Evolutionary conservation across 2,329 filamentous ascomycete species (phyloP).

Genomic region (Beauveria rudraprayagi): DNA sequence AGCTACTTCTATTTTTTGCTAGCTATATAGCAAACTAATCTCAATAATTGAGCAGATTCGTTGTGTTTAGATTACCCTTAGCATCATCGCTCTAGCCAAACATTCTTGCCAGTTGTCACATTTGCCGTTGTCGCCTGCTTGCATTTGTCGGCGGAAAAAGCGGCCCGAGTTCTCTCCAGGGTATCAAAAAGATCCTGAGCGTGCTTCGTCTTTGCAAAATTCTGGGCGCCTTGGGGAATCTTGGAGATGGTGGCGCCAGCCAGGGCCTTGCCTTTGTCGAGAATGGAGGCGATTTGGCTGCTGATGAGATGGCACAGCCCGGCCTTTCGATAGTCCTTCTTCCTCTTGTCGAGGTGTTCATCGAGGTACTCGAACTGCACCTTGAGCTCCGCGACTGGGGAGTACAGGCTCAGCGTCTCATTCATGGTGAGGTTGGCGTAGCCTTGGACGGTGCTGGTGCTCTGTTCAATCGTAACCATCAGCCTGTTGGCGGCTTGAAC

Average conservation of each 20-base stretch:
- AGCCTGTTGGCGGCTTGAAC: conserved; percentile 12
- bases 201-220: neutral
- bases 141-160: conserved; percentile 1
- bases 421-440: conserved; percentile 15
- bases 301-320: neutral
- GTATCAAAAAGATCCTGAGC: neutral
- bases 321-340: neutral
- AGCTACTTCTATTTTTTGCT: neutral
- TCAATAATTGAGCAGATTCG: neutral
- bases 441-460: conserved; percentile 12
- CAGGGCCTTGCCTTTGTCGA: neutral
- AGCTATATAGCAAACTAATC: neutral
- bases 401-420: conserved; percentile 15
- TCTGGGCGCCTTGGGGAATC: neutral
- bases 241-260: conserved; percentile 3
- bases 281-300: neutral
- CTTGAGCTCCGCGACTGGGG: conserved; percentile 16
- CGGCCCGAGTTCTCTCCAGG: neutral
- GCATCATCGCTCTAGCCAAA: neutral
- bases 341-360: conserved; percentile 14
- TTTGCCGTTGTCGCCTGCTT: neutral
- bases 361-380: neutral
- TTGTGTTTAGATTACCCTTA: neutral
- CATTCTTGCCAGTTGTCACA: too few species aligned
- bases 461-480: conserved; percentile 12